Base-by-base conservation (phyloP, 1,284 basidiomycete species). In the Apiotrichum domesticum region DNA sequence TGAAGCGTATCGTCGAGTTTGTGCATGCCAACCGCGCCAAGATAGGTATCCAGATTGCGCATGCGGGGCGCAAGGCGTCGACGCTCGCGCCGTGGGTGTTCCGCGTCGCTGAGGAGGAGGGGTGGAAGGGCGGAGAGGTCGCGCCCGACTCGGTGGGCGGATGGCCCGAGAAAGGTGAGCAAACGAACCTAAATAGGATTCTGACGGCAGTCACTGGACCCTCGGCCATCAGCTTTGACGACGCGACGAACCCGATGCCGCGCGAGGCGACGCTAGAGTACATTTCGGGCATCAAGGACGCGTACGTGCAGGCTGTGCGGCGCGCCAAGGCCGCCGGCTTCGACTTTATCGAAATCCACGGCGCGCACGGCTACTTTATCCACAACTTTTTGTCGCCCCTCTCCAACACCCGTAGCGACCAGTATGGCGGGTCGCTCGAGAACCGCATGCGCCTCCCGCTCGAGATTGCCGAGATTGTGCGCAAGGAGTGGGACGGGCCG, bases 291-390 rank as follows among this genome's bases (percentile, higher is more conserved):
- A 67, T 91, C 33, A 83, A 86, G 61, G 79, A 85, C 53, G 85
- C 84, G 0, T 93, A 85, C 67, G 69, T 82, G 4, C 80, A 81
- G n/a, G 83, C 88, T 2, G 79, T 84, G 3, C 79, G 83, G 48
- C 81, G 89, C n/a, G 81, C 79, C 70, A 80, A 85, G 65, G 71
- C 79, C 65, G 78, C 80, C 40, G 87, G 86, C 35, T 88, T 84
- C 69, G 88, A 93, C 73, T 88, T 87, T 64, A 85, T 93, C 56
- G 88, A 93, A 64, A 70, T 89, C n/a, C 88, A 89, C 70, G 81
- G 78, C 51, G 83, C 86, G 1, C 87, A 90, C 66, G 72, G 85
- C n/a, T 86, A 86, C 70, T 79, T 85, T 32, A 29, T 84, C 3
- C 81, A 84, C 67, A 69, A 72, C 33, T 89, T 88, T 73, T 66